Evolutionary conservation across 352 stramenopile genomes (phyloP).

Genomic region (Phytophthora aleatoria): DNA sequence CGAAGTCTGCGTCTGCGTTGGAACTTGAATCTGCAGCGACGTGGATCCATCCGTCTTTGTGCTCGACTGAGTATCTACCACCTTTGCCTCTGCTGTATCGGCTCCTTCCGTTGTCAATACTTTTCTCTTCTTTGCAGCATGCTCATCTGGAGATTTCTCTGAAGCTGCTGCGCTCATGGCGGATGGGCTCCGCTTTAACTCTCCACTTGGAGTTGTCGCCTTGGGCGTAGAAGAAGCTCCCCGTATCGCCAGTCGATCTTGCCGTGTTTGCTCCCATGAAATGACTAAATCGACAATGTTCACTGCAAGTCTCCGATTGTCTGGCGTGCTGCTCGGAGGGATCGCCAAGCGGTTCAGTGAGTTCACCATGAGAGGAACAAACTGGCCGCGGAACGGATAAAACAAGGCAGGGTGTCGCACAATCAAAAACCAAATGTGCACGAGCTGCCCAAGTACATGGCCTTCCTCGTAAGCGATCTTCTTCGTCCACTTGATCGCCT

Average conservation of each 20-base stretch:
- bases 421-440: constrained; percentile 98
- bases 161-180: constrained; percentile 22
- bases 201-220: constrained; percentile 22
- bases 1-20: not conserved
- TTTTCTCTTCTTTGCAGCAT: constrained; percentile 56
- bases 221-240: constrained; percentile 19
- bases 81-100: constrained; percentile 19
- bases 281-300: constrained; percentile 96
- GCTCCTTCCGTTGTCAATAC: constrained; percentile 29
- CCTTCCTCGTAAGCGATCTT: constrained; percentile 98
- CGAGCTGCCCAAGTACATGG: constrained; percentile 94
- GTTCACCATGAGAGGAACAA: constrained; percentile 97
- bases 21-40: constrained; percentile 22
- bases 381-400: constrained; percentile 90
- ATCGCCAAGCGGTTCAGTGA: constrained; percentile 96
- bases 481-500: constrained; percentile 97
- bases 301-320: constrained; percentile 94
- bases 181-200: constrained; percentile 44
- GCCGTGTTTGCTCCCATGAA: constrained; percentile 92
- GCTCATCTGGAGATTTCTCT: constrained; percentile 20
- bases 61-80: constrained; percentile 22
- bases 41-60: constrained; percentile 6
- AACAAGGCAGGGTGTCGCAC: constrained; percentile 95
- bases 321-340: constrained; percentile 90
- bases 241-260: constrained; percentile 60